Percentiles rank a stretch among this genome's conserved stretches.
Conservation (phyloP, 2,329 filamentous ascomycete species). For the Epichloe sibirici region DNA sequence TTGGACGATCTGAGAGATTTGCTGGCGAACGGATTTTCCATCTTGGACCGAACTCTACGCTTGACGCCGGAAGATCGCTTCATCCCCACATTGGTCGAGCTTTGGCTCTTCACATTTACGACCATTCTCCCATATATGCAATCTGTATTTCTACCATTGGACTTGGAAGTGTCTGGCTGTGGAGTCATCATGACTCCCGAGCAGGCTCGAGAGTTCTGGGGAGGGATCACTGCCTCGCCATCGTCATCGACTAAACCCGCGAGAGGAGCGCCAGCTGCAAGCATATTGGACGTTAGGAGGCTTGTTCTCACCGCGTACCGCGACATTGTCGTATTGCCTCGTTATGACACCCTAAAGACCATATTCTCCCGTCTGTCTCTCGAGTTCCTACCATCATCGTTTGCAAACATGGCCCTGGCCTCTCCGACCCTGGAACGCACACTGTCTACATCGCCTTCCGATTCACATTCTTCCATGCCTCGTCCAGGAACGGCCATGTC, state of each 20-base stretch:
- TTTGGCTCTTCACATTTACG: slow-evolving; percentile 90
- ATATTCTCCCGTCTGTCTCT: slow-evolving; percentile 85
- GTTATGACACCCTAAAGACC: slow-evolving; percentile 77
- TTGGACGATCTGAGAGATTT: slow-evolving; percentile 68
- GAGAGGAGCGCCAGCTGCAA: slow-evolving; percentile 35
- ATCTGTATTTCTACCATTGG: slow-evolving; percentile 84
- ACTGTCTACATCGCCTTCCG: slow-evolving; percentile 38
- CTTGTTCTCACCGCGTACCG: slow-evolving; percentile 81
- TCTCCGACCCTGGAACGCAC: slow-evolving; percentile 41
- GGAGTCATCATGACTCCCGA: slow-evolving; percentile 67
- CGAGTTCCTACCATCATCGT: slow-evolving; percentile 53
- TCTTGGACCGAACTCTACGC: slow-evolving; percentile 71
- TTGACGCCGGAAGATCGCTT: slow-evolving; percentile 73
- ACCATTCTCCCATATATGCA: slow-evolving; percentile 87
- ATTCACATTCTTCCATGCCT: slow-evolving; percentile 30
- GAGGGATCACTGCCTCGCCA: slow-evolving; percentile 43
- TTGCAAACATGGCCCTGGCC: slow-evolving; percentile 38
- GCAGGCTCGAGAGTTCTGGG: slow-evolving; percentile 86
- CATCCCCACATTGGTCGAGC: slow-evolving; percentile 81
- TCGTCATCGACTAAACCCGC: slow-evolving; percentile 20
- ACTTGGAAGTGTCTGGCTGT: slow-evolving; percentile 81
- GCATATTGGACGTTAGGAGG: slow-evolving; percentile 70
- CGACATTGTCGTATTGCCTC: slow-evolving; percentile 76
- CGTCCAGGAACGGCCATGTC: slow-evolving; percentile 65
- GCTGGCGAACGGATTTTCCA: slow-evolving; percentile 69